Base-by-base conservation (phyloP, 805 yeast genomes). In the Candida methanosorbosa region DNA sequence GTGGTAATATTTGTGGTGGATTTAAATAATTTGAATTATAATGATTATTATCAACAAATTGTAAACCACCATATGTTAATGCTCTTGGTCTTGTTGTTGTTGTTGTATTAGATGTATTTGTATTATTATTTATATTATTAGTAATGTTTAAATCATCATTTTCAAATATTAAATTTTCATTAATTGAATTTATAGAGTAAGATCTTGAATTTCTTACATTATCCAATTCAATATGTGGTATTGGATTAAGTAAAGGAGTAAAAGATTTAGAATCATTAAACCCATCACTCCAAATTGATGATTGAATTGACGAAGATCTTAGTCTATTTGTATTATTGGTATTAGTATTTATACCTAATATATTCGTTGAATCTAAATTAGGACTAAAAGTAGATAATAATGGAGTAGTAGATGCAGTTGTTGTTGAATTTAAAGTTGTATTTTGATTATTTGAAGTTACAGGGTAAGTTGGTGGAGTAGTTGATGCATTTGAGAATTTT, bases 301-400 rank as follows among this genome's bases (percentile, higher is more conserved):
- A 60, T 29, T 64, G 60, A 28, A 75, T 56, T 2, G 80, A 73
- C 4, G 78, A 75, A 1, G 81, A 74, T 35, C 83, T 64, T 42
- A 70, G 55, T 42, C 82, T 57, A 22, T 42, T 44, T 30, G 43
- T 5, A 35, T 33, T n/a, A 45, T 22, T 23, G 38, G 43, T 5
- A 38, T 14, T 15, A 27, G 6, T 16, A 15, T 20, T 20, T 29
- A 21, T 8, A 9, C 11, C 23, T 21, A 21, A 21, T 21, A 21
- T 21, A 21, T 21, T 21, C 11, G 23, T 21, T 21, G 23, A 21
- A 21, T 21, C 11, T 21, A 11, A 21, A 11, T 8, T 21, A 21
- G 23, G 8, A 21, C 23, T 11, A n/a, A 9, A n/a, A n/a, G n/a
- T n/a, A n/a, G 24, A 24, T 24, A 35, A 27, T 27, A 29, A 31